Evolutionary conservation across 2,329 filamentous ascomycete species (phyloP), one percentile per base, ranked within the genome.

Genomic region (Trichophyton simii): DNA sequence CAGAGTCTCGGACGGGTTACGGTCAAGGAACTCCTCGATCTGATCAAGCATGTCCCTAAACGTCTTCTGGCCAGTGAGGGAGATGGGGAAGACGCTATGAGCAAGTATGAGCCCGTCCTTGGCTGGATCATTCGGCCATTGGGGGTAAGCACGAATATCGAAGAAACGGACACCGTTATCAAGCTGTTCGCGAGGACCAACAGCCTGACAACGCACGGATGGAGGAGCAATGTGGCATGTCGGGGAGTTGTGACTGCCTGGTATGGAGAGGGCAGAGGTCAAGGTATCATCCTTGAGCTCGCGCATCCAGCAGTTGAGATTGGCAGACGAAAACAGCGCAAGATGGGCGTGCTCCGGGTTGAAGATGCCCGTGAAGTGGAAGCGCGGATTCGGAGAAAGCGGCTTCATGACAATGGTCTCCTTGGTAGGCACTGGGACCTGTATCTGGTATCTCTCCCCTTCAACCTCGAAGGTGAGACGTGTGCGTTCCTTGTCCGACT

Each of bases 161-260:
- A 99, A 85, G 79, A 96, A 97, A 59, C 94, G 89, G 54, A 97
- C 87, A 31, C 94, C 94, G 71, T 96, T 92, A 61, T 85, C 80
- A 31, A 99, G 83, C 75, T 99, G 94, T 60, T 87, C 83, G 57
- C 80, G 79, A 3, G 95, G 81, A 63, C 83, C 79, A 18, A 91
- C 89, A 38, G 88, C 86, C 76, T 99, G 94, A 74, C 94, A 97
- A 44, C 94, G 87, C 42, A 97, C 94, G 0, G 90, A 95, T 0
- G 94, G 94, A 3, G 96, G 82, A 11, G 94, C 91, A 57, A 83
- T 82, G 78, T 95, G 82, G 76, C 83, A 87, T 8, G 91, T 95
- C 5, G 94, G 89, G 18, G 88, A 89, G 76, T 99, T 97, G 79
- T 99, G 94, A 0, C 94, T 96, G 65, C 94, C 94, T 15, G 94